Base-by-base conservation (phyloP, 257 asterid genomes). In the Nyctanthes arbortristis region DNA sequence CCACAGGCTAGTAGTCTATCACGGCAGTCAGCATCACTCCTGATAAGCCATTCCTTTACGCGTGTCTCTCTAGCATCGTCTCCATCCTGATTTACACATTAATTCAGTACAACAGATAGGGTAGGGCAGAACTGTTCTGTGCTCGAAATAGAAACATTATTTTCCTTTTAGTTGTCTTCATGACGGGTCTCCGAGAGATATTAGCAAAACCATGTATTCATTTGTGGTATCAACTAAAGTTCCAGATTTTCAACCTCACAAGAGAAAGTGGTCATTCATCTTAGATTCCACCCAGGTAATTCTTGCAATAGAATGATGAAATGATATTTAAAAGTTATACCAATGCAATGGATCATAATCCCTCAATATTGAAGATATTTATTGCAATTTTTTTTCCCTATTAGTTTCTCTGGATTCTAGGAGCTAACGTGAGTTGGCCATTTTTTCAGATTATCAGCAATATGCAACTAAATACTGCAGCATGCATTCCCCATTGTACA, bases 1-100 rank as follows among this genome's bases (percentile, higher is more conserved):
- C 98, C 98, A 81, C 98, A 87, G 32, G 96, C 97, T 78, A 93
- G 80, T 66, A 93, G 74, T 70, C 83, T 89, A 73, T 91, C 96
- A 55, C 89, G 91, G 56, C 49, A 89, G 80, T 85, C 84, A 52
- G 84, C 83, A 70, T 87, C 83, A 72, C 77, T 77, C 63, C 27
- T 64, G 43, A 73, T 68, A 73, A 93, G 76, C 98, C 98, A 93
- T 60, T 82, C 75, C 80, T 68, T 82, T 62, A 91, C 88, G 31
- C 73, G n/a, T n/a, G n/a, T 69, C 63, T 84, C 89, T 70, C 63
- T 73, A 75, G 69, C 57, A 65, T 72, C 62, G n/a, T 49, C 77
- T 65, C 77, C 88, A 72, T 77, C 89, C 98, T 93, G 86, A 63
- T 27, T 63, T 27, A 71, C 47, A 77, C 56, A 63, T 47, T 20